These are phyloP conservation scores for Elsinoe batatas DNA, from an alignment of 2,329 filamentous ascomycete species.

Conservation along the genomic window DNA sequence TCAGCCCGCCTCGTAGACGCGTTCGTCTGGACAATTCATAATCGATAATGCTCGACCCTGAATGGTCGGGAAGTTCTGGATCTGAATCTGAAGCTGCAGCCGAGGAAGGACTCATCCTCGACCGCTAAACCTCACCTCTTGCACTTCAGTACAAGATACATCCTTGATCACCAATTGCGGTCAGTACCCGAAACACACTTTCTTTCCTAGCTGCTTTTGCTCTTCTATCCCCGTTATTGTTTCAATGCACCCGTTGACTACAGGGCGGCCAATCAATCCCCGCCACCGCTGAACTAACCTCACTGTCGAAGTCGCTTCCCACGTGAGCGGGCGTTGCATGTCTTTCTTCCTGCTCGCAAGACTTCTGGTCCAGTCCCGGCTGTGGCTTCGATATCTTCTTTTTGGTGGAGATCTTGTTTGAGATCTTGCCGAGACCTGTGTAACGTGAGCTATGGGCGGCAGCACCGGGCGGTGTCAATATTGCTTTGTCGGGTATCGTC, in stretches of 20 bases:
- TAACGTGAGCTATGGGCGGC: slow-evolving; percentile 3
- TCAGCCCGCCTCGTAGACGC: background rate
- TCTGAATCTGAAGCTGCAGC: background rate
- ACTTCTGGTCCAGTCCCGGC: background rate
- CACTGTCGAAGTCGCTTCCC: background rate
- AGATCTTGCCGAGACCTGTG: slow-evolving; percentile 1
- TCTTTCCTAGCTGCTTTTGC: background rate
- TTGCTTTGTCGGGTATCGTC: background rate
- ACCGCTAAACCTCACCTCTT: slow-evolving; percentile 4
- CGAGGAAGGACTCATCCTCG: background rate
- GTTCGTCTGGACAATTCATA: background rate
- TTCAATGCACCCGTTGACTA: slow-evolving; percentile 1
- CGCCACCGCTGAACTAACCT: background rate
- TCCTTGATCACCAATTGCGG: background rate
- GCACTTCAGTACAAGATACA: background rate
- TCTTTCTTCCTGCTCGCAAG: slow-evolving; percentile 4
- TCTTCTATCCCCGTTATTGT: background rate
- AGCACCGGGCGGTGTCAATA: background rate
- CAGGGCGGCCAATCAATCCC: slow-evolving; percentile 9
- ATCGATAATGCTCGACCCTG: slow-evolving; percentile 6
- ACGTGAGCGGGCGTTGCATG: slow-evolving; percentile 7
- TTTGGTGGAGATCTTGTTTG: slow-evolving; percentile 1
- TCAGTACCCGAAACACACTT: background rate
- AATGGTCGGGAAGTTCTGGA: background rate
- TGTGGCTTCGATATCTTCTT: background rate